Evolutionary conservation across 371 early-diverging fungal species (phyloP).

Genomic region (Mortierella sp.): DNA sequence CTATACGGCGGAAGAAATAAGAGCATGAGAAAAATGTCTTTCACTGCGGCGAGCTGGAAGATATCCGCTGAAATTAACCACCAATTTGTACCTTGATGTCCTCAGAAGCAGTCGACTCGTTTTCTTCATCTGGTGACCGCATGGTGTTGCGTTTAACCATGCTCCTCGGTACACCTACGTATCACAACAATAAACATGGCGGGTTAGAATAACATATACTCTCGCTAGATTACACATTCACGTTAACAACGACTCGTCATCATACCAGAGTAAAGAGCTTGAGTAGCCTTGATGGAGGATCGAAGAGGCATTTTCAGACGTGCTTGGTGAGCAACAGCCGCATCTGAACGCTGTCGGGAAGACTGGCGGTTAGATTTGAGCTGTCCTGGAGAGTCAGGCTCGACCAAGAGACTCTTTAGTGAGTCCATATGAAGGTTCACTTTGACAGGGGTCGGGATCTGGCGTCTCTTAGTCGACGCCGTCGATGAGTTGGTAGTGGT

Average conservation of each 20-base stretch:
- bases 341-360: slow-evolving; percentile 38
- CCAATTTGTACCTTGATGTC: slow-evolving; percentile 27
- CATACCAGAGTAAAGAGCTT: slow-evolving; percentile 40
- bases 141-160: slow-evolving; percentile 38
- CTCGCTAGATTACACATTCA: neutral
- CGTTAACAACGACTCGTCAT: too few species aligned
- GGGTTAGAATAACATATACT: neutral
- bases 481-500: neutral
- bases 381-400: slow-evolving; percentile 41
- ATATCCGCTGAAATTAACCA: too few species aligned
- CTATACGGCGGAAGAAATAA: neutral
- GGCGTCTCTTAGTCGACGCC: slow-evolving; percentile 19
- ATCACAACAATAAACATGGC: neutral
- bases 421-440: slow-evolving; percentile 57
- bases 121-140: slow-evolving; percentile 47
- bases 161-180: slow-evolving; percentile 28
- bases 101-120: slow-evolving; percentile 50
- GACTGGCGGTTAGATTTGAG: slow-evolving; percentile 29
- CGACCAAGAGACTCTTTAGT: slow-evolving; percentile 41
- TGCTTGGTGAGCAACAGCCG: slow-evolving; percentile 47
- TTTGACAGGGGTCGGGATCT: slow-evolving; percentile 23
- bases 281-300: slow-evolving; percentile 44
- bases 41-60: too few species aligned
- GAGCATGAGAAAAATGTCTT: neutral
- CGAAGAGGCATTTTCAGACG: slow-evolving; percentile 48